Conservation (phyloP, 805 yeast species). For the Kluyveromyces dobzhanskii region DNA sequence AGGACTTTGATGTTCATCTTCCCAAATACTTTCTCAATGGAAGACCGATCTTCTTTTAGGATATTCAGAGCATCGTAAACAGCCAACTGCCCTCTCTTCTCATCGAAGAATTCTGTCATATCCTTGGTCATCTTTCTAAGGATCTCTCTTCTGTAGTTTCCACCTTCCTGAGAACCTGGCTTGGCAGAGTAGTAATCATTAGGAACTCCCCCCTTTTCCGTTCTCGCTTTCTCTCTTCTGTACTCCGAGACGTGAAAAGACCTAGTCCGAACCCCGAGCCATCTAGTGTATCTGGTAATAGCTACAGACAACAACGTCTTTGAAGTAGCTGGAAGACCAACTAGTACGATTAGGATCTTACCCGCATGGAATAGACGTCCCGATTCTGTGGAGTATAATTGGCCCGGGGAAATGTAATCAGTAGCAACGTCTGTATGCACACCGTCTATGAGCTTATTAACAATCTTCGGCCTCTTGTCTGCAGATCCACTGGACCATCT, state of each 20-base stretch:
- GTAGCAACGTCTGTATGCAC: conserved; percentile 45
- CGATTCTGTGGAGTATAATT: conserved; percentile 82
- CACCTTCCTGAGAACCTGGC: conserved; percentile 41
- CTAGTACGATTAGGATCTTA: conserved; percentile 75
- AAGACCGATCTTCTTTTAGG: conserved; percentile 54
- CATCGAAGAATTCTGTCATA: conserved; percentile 59
- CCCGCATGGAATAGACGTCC: conserved; percentile 96
- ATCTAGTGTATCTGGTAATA: conserved; percentile 81
- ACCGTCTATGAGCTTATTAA: conserved; percentile 35
- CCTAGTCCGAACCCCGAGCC: conserved; percentile 93
- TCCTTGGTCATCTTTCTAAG: conserved; percentile 60
- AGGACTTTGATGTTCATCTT: conserved; percentile 61
- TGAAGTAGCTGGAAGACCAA: conserved; percentile 93
- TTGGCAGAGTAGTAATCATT: conserved; percentile 59
- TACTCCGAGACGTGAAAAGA: conserved; percentile 90
- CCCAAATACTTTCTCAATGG: conserved; percentile 46
- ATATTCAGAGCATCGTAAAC: conserved; percentile 95
- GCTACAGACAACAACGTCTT: conserved; percentile 91
- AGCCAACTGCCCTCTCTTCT: conserved; percentile 86
- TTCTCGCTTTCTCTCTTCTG: conserved; percentile 44
- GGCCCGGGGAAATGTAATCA: conserved; percentile 79
- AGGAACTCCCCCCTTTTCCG: conserved; percentile 40
- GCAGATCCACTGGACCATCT: conserved; percentile 35
- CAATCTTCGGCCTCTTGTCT: conserved; percentile 8
- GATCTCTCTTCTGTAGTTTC: conserved; percentile 47